These are phyloP conservation scores for Cystobasidium tubakii DNA, from an alignment of 768 basidiomycete species.

Conservation along the genomic window DNA sequence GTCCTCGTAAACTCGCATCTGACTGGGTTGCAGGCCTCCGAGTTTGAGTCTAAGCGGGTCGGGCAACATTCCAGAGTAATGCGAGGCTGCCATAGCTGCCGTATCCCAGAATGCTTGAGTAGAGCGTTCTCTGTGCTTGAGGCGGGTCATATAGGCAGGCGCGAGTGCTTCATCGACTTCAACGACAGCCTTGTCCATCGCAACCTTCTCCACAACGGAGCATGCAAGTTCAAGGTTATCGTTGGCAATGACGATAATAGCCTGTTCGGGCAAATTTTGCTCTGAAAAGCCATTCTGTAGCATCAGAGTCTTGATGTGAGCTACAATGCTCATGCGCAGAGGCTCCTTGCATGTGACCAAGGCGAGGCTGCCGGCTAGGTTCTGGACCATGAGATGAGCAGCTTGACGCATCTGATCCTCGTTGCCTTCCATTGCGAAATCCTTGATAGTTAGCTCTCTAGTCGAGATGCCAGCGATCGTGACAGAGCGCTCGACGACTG, in stretches of 20 bases:
- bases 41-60: slow-evolving; percentile 81
- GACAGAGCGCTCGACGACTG: slow-evolving; percentile 94
- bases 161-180: slow-evolving; percentile 89
- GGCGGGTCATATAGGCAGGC: slow-evolving; percentile 70
- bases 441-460: slow-evolving; percentile 86
- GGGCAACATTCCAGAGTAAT: slow-evolving; percentile 67
- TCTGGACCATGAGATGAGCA: slow-evolving; percentile 92
- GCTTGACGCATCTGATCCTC: slow-evolving; percentile 86
- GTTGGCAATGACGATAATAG: slow-evolving; percentile 67
- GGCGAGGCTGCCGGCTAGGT: slow-evolving; percentile 89
- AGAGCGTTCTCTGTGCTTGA: slow-evolving; percentile 61
- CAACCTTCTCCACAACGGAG: slow-evolving; percentile 88
- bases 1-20: slow-evolving; percentile 88
- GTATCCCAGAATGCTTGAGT: slow-evolving; percentile 89
- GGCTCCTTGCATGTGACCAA: slow-evolving; percentile 98
- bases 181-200: slow-evolving; percentile 86
- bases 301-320: slow-evolving; percentile 75
- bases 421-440: slow-evolving; percentile 86
- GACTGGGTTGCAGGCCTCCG: slow-evolving; percentile 71
- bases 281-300: slow-evolving; percentile 84
- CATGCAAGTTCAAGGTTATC: slow-evolving; percentile 94
- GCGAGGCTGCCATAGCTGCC: slow-evolving; percentile 60
- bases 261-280: slow-evolving; percentile 74
- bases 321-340: slow-evolving; percentile 80
- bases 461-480: slow-evolving; percentile 98